phyloP scores from a whole-genome alignment of 805 yeast species.

The Grigorovia yakushimaensis region DNA sequence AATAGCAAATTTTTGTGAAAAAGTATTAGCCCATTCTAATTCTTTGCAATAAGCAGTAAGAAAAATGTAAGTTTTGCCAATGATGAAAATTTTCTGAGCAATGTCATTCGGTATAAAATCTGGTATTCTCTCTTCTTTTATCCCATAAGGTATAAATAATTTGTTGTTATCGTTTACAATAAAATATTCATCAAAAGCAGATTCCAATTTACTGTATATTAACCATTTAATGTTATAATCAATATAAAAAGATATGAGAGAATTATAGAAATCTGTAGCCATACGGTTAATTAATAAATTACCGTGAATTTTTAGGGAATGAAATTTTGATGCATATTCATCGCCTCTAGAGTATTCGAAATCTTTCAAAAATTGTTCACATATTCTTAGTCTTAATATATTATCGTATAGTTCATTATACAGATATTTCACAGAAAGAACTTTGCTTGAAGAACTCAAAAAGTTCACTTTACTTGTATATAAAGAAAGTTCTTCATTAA shows the following conservation, averaged over 20 bases:
- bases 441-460: conserved; percentile 32
- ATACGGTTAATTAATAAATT: conserved; percentile 42
- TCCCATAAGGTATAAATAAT: conserved; percentile 9
- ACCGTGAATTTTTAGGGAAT: conserved; percentile 49
- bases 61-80: conserved; percentile 65
- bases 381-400: conserved; percentile 47
- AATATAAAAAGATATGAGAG: conserved; percentile 49
- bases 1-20: conserved; percentile 25
- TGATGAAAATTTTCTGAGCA: conserved; percentile 43
- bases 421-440: conserved; percentile 22
- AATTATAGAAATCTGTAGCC: conserved; percentile 36
- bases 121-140: conserved; percentile 28
- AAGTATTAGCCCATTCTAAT: conserved; percentile 48
- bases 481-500: conserved; percentile 33
- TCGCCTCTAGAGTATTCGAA: conserved; percentile 33
- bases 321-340: conserved; percentile 45
- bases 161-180: conserved; percentile 18
- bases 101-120: conserved; percentile 30
- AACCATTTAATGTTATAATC: conserved; percentile 60
- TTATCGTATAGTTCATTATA: conserved; percentile 38
- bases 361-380: conserved; percentile 35
- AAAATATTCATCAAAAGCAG: conserved; percentile 55
- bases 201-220: conserved; percentile 50
- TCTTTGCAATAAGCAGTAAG: conserved; percentile 59
- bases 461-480: conserved; percentile 37